Evolutionary conservation across 1,284 basidiomycete genomes (phyloP).

Genomic region (Puccinia horiana): DNA sequence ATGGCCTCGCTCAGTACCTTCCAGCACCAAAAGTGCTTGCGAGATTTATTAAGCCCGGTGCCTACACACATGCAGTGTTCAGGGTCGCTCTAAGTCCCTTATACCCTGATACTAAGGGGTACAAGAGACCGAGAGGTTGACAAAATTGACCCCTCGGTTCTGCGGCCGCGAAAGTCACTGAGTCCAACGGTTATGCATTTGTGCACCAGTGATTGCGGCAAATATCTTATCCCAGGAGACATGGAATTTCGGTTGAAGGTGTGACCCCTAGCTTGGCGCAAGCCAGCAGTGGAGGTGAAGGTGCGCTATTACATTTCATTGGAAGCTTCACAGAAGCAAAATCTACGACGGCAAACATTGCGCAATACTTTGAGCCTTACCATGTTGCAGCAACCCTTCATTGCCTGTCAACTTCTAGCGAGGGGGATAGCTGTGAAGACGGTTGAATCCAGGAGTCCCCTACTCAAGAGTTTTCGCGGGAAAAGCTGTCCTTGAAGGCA

Average conservation of each 20-base stretch:
- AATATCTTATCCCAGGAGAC: not conserved
- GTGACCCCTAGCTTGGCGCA: conserved; percentile 1
- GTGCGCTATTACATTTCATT: not conserved
- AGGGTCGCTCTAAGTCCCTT: too few relatives aligned
- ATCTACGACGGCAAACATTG: not conserved
- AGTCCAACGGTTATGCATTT: too few relatives aligned
- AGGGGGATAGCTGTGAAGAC: not conserved
- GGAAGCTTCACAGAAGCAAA: not conserved
- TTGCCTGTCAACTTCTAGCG: not conserved
- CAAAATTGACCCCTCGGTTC: not conserved
- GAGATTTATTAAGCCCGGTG: too few relatives aligned
- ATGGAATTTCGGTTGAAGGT: conserved; percentile 12
- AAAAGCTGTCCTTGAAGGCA: not conserved
- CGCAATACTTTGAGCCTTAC: not conserved
- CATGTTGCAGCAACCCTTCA: conserved; percentile 12
- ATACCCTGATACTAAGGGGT: too few relatives aligned
- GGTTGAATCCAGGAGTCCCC: not conserved
- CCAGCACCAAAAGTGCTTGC: too few relatives aligned
- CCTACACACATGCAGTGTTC: too few relatives aligned
- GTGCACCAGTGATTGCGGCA: not conserved
- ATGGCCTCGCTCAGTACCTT: too few relatives aligned
- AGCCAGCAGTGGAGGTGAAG: not conserved
- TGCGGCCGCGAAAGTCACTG: not conserved
- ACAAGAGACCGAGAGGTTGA: too few relatives aligned
- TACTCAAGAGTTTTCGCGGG: not conserved